Conservation (phyloP, 192 early-diverging fungal species). For the Backusella liffmaniae region DNA sequence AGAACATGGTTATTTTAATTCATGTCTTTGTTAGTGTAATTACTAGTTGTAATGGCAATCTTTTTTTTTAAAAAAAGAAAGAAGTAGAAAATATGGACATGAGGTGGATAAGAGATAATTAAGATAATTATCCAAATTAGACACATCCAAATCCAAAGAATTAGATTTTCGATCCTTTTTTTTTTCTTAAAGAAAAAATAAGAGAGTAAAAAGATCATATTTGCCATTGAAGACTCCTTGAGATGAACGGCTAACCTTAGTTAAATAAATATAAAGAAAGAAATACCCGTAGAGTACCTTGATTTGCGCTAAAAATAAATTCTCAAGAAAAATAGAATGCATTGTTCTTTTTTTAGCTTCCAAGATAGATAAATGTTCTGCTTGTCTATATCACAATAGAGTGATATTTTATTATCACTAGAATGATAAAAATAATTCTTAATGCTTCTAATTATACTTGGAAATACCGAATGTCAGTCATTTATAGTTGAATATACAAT, state of each 20-base stretch:
- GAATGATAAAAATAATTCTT: not conserved
- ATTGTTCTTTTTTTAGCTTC: constrained; percentile 5
- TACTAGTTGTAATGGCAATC: not conserved
- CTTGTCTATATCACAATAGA: not conserved
- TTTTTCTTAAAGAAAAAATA: not conserved
- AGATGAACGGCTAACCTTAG: not conserved
- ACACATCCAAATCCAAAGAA: not conserved
- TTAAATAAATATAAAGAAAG: not conserved
- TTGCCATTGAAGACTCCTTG: not conserved
- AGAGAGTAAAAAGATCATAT: not conserved
- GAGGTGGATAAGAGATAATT: not conserved
- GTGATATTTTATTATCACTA: not conserved
- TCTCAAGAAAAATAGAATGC: not conserved
- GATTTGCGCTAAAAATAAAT: not conserved
- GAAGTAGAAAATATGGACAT: not conserved
- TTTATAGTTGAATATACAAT: no score
- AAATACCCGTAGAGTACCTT: not conserved
- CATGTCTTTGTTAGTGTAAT: not conserved
- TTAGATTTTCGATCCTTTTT: not conserved
- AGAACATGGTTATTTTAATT: constrained; percentile 1
- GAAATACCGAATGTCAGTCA: no score
- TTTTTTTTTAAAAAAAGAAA: not conserved
- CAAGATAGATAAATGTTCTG: not conserved
- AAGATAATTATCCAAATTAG: not conserved
- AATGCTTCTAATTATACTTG: no score